Base-by-base conservation (phyloP, 495 filamentous ascomycete species). In the Talaromyces trachyspermus region DNA sequence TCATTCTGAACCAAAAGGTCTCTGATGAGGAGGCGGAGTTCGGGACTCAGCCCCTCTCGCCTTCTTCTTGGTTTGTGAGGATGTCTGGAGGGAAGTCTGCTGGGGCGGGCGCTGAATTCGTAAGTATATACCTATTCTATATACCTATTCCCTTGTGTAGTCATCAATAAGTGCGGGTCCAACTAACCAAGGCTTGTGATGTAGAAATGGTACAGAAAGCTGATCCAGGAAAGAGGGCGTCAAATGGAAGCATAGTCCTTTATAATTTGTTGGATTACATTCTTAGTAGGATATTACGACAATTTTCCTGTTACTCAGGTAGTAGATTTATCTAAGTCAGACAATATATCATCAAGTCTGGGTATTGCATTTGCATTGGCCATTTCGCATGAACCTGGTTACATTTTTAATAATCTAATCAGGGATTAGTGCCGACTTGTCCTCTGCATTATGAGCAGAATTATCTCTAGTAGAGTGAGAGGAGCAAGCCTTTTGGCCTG, bases 1-100 rank as follows among this genome's bases (percentile, higher is more conserved):
- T 75, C 30, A 54, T 82, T 29, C 55, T 84, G 32, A 79, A 83
- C 58, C 62, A 69, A 48, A 56, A 65, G 37, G 54, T 82, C 4
- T 41, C 49, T 26, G 75, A 78, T 47, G 60, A 71, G 22, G 65
- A 80, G 51, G 76, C 76, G 15, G 46, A 23, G n/a, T 6, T 77
- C 27, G 12, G 5, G 19, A 24, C 6, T 9, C 17, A 17, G 12
- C 3, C 14, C n/a, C 17, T 43, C 41, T 12, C 12, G 41, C n/a
- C n/a, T n/a, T 11, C 12, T 9, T 24, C 41, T 2, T 43, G 41
- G 41, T 6, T 43, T 20, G 2, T 29, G 9, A 43, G 18, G n/a
- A n/a, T 10, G 18, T 22, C 23, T 5, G 41, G 41, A 29, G 23
- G 25, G 10, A 43, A 18, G 14, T 9, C 22, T 19, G 17, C 23